These are phyloP conservation scores for Rubus idaeus DNA, from an alignment of 306 rosid species.

Conservation along the genomic window DNA sequence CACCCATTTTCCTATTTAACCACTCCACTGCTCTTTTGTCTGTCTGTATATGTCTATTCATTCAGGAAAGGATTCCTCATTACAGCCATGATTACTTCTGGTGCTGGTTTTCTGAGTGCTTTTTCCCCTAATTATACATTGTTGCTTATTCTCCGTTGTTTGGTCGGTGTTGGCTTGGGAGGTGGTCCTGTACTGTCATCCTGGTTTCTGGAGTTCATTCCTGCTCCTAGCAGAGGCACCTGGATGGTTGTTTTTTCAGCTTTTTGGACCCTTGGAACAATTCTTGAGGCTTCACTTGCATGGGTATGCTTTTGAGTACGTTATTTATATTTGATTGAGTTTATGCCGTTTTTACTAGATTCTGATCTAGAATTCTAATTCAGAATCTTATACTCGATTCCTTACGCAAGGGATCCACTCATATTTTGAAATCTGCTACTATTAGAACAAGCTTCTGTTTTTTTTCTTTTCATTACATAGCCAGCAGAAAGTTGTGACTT, in stretches of 20 bases:
- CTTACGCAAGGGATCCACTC: neutral
- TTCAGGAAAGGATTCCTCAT: constrained; percentile 90
- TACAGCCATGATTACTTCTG: constrained; percentile 72
- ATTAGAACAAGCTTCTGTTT: neutral
- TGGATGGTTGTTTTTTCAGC: constrained; percentile 97
- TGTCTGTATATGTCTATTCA: constrained; percentile 19
- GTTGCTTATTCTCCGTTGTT: constrained; percentile 60
- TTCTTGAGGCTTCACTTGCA: constrained; percentile 91
- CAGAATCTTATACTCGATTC: neutral
- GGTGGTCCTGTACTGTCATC: constrained; percentile 92
- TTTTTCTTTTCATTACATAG: neutral
- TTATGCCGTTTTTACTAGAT: constrained; percentile 10
- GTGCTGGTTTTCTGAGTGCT: constrained; percentile 83
- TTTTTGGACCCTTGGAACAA: constrained; percentile 93
- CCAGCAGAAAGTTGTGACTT: neutral
- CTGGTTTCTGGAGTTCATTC: constrained; percentile 94
- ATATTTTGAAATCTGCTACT: neutral
- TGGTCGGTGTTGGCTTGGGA: constrained; percentile 97
- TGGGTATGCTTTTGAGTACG: constrained; percentile 63
- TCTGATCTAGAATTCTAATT: constrained; percentile 5
- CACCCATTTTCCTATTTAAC: constrained; percentile 13
- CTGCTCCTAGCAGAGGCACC: constrained; percentile 87
- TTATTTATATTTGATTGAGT: constrained; percentile 11
- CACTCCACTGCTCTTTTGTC: constrained; percentile 21
- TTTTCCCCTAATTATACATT: constrained; percentile 67